Conservation (phyloP, 768 basidiomycete genomes). For the Macrolepiota albuminosa region DNA sequence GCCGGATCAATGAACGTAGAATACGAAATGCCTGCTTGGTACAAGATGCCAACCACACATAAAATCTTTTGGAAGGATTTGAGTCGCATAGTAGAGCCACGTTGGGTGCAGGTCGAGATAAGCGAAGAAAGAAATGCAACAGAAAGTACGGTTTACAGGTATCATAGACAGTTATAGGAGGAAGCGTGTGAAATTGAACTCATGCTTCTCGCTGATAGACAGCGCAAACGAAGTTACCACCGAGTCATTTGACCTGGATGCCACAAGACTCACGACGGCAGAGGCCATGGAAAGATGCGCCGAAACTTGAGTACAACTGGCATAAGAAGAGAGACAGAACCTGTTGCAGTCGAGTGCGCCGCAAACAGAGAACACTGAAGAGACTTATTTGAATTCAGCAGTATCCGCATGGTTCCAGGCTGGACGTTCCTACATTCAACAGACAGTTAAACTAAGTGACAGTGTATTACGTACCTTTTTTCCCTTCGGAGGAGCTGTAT, state of each 20-base stretch:
- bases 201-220: neutral
- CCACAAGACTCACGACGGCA: neutral
- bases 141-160: neutral
- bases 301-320: neutral
- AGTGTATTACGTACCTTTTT: no score
- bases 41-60: slow-evolving; percentile 1
- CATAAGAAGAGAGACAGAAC: no score
- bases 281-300: neutral
- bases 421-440: no score
- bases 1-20: slow-evolving; percentile 25
- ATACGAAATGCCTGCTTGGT: neutral
- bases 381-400: no score
- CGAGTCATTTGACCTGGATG: no score
- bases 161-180: neutral
- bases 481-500: no score
- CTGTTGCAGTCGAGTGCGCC: no score
- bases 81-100: slow-evolving; percentile 4
- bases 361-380: no score
- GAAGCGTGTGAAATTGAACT: neutral
- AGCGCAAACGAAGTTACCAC: neutral
- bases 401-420: no score
- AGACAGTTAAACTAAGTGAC: no score
- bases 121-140: neutral
- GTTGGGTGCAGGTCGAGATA: neutral
- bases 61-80: neutral